A percentile compares a stretch with the other conserved stretches of the same genome.
phyloP scores from a whole-genome alignment of 768 basidiomycete species.

The Roridomyces roridus region DNA sequence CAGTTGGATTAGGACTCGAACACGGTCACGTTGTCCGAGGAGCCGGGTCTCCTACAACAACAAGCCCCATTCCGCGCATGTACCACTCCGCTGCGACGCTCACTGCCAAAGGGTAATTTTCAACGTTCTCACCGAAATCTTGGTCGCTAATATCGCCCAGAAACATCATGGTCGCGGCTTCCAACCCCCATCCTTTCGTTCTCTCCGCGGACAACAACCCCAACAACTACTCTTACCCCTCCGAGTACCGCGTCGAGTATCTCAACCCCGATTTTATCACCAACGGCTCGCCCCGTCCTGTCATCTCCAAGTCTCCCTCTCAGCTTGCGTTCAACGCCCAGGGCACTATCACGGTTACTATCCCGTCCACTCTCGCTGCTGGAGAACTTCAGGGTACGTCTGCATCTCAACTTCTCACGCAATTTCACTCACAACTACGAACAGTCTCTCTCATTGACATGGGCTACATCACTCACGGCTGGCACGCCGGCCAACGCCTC shows the following conservation, averaged over 20 bases:
- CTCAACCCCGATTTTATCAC: constrained; percentile 38
- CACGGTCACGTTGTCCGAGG: too few species aligned
- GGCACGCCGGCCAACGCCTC: too few species aligned
- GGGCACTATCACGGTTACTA: constrained; percentile 37
- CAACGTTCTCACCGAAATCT: background rate
- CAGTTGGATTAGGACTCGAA: too few species aligned
- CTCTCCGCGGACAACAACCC: constrained; percentile 33
- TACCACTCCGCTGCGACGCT: constrained; percentile 64
- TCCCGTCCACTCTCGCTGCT: constrained; percentile 29
- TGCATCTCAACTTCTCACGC: too few species aligned
- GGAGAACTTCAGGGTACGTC: constrained; percentile 21
- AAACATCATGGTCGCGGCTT: constrained; percentile 60
- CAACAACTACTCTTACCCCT: constrained; percentile 3
- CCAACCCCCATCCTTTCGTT: constrained; percentile 56
- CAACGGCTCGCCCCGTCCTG: constrained; percentile 14
- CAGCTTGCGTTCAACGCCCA: constrained; percentile 35
- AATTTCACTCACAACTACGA: too few species aligned
- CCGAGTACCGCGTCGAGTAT: constrained; percentile 34
- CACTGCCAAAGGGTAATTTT: constrained; percentile 47
- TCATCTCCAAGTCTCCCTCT: constrained; percentile 27
- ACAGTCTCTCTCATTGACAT: too few species aligned
- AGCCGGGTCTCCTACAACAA: too few species aligned
- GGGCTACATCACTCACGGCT: too few species aligned
- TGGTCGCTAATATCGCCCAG: constrained; percentile 25
- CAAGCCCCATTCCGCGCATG: constrained; percentile 55